Evolutionary conservation across 345 rosid species (phyloP), one percentile per base, ranked within the genome.

Genomic region (Camelina laxa): DNA sequence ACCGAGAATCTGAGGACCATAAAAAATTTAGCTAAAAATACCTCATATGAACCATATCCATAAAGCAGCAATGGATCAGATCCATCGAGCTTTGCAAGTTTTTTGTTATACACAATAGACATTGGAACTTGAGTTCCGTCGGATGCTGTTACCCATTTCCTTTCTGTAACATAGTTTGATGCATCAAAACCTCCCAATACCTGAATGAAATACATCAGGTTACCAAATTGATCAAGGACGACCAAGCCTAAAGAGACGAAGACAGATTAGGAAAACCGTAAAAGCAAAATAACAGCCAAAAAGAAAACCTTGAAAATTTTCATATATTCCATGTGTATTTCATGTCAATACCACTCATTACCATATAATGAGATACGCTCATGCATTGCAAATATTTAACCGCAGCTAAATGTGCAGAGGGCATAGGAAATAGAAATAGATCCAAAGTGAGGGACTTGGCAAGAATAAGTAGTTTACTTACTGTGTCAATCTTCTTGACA

Each of bases 21-120:
- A 59, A 66, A 39, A 71, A 13, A 62, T 58, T 65, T 22, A 31
- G 33, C 61, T 64, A 24, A 78, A 31, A 51, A 76, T 87, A 94
- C 98, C 98, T 89, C 97, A 74, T 94, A 94, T 36, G 98, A 91
- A 77, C 98, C 98, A 80, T 94, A 94, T 48, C 97, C 98, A 72
- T 91, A 85, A 27, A 93, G 97, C 75, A 88, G 76, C 31, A 88
- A 57, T 0, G 93, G 93, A 81, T 93, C 89, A 70, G 96, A 86
- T 14, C 94, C 96, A 82, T 94, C 93, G 20, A 91, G 86, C 75
- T 88, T 91, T 80, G 90, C 97, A 74, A 85, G 80, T 35, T 85
- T 77, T 80, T 85, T 91, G 77, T 66, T 84, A 49, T 87, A 91
- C 68, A 86, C 93, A 79, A 90, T 77, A 41, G 97, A 91, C 69